These are phyloP conservation scores for Ehretia macrophylla DNA, from an alignment of 257 asterid species.

Conservation along the genomic window DNA sequence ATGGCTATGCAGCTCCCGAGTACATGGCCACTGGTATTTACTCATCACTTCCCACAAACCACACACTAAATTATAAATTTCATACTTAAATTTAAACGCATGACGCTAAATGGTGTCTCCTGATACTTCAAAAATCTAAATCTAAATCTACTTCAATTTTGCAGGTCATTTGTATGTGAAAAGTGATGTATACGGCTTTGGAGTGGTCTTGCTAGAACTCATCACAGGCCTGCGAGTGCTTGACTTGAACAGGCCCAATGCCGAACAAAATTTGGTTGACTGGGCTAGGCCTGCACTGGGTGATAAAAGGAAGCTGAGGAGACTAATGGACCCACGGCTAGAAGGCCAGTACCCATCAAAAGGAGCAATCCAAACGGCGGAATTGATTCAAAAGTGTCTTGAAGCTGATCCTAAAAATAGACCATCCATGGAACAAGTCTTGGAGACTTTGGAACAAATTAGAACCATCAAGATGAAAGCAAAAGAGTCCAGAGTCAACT, in stretches of 20 bases:
- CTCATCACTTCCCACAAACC: neutral
- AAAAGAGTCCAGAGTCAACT: constrained; percentile 15
- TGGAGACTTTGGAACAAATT: constrained; percentile 35
- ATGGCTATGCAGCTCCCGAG: constrained; percentile 89
- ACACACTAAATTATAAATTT: neutral
- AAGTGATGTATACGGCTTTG: constrained; percentile 87
- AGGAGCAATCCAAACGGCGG: constrained; percentile 34
- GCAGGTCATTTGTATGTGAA: constrained; percentile 82
- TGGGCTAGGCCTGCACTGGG: constrained; percentile 74
- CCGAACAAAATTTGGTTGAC: constrained; percentile 51
- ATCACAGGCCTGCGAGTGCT: constrained; percentile 59
- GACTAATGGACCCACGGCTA: constrained; percentile 61
- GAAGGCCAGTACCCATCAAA: constrained; percentile 54
- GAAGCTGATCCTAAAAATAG: constrained; percentile 66
- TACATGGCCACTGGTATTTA: constrained; percentile 74
- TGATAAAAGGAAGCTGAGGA: constrained; percentile 52
- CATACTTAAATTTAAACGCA: no score
- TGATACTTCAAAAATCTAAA: no score
- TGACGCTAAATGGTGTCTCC: no score
- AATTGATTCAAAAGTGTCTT: constrained; percentile 47
- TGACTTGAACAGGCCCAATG: constrained; percentile 57
- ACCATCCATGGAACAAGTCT: constrained; percentile 58
- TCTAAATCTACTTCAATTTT: neutral
- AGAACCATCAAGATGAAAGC: constrained; percentile 24
- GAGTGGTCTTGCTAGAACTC: constrained; percentile 68